Percentiles rank a stretch among this genome's conserved stretches.
These are phyloP conservation scores for Aaosphaeria pasadenensis DNA, from an alignment of 2,329 filamentous ascomycete species.

Conservation along the genomic window DNA sequence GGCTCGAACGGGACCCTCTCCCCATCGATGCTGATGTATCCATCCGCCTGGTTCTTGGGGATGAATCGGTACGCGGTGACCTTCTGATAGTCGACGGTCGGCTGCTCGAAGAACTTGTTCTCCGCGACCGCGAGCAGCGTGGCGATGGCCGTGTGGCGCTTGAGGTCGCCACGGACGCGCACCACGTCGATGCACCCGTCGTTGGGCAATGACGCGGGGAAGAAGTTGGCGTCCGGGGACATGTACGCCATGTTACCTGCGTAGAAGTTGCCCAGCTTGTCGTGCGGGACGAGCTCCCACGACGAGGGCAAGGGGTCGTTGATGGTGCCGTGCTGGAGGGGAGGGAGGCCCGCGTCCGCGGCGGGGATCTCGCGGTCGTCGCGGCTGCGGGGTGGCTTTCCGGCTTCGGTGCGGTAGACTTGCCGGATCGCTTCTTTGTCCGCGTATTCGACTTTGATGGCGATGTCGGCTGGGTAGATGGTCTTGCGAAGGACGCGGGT, in stretches of 20 bases:
- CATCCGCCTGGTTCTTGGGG: constrained; percentile 59
- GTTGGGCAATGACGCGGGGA: constrained; percentile 73
- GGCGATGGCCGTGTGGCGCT: constrained; percentile 62
- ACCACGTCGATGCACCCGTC: constrained; percentile 87
- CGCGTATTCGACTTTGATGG: constrained; percentile 76
- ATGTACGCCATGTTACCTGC: constrained; percentile 94
- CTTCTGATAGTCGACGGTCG: constrained; percentile 77
- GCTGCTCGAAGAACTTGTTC: constrained; percentile 75
- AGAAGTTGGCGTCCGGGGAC: constrained; percentile 84
- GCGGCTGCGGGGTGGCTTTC: constrained; percentile 17
- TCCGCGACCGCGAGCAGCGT: constrained; percentile 71
- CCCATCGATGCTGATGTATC: constrained; percentile 92
- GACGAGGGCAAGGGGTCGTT: constrained; percentile 71
- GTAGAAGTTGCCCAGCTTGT: constrained; percentile 88
- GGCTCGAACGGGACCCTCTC: constrained; percentile 83
- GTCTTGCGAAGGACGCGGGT: constrained; percentile 71
- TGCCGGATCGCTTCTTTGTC: constrained; percentile 72
- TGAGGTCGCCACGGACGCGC: constrained; percentile 72
- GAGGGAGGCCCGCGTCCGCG: constrained; percentile 55
- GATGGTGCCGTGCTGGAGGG: constrained; percentile 75
- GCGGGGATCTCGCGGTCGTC: constrained; percentile 22
- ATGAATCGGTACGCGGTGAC: constrained; percentile 82
- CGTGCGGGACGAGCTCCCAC: constrained; percentile 71
- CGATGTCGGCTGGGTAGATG: constrained; percentile 84
- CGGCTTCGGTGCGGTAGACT: constrained; percentile 56